Conservation (phyloP, 192 early-diverging fungal species). For the Podila epigama region DNA sequence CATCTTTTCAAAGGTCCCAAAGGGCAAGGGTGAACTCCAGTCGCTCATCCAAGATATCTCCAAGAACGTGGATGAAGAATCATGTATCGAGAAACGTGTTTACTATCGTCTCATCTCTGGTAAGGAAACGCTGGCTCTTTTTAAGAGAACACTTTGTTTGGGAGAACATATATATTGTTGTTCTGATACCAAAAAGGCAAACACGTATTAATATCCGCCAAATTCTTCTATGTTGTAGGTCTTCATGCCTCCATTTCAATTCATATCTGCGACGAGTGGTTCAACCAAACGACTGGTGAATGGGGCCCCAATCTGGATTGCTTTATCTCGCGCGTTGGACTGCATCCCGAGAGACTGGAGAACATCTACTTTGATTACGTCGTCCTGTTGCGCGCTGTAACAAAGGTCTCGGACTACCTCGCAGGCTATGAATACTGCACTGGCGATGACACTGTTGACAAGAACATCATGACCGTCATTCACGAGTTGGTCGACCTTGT, state of each 20-base stretch:
- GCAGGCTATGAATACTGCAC: slow-evolving; percentile 79
- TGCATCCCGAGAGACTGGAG: slow-evolving; percentile 89
- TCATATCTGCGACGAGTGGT: slow-evolving; percentile 95
- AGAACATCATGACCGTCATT: slow-evolving; percentile 62
- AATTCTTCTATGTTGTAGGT: slow-evolving; percentile 39
- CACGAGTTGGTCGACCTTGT: slow-evolving; percentile 63
- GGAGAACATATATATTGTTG: background rate
- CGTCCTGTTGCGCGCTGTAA: slow-evolving; percentile 83
- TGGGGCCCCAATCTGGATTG: slow-evolving; percentile 94
- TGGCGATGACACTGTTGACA: slow-evolving; percentile 64
- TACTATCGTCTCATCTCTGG: slow-evolving; percentile 79
- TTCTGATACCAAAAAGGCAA: background rate
- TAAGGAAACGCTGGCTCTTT: background rate
- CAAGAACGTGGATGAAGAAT: slow-evolving; percentile 52
- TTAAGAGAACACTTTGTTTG: background rate
- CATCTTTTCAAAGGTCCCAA: slow-evolving; percentile 27
- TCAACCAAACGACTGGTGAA: slow-evolving; percentile 84
- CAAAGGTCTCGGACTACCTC: slow-evolving; percentile 84
- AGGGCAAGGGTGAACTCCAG: slow-evolving; percentile 31
- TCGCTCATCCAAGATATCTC: slow-evolving; percentile 23
- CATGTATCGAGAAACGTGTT: slow-evolving; percentile 85
- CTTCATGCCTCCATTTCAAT: slow-evolving; percentile 97
- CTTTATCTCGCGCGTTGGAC: slow-evolving; percentile 87
- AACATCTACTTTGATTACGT: slow-evolving; percentile 97
- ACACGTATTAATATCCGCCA: background rate